These are phyloP conservation scores for Kodamaea kaohsiungensis DNA, from an alignment of 805 yeast species.

Conservation along the genomic window DNA sequence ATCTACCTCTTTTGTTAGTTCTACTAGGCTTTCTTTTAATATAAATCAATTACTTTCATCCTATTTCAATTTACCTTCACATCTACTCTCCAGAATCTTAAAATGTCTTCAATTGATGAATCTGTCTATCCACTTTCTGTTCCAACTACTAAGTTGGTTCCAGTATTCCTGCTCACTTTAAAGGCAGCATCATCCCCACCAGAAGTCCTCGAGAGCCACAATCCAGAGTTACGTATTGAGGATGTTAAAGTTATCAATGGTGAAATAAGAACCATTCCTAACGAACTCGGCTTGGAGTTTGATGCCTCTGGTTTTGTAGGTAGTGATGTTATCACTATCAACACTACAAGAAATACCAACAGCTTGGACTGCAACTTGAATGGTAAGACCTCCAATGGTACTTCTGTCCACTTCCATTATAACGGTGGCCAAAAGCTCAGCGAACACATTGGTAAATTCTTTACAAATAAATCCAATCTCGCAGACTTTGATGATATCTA, in stretches of 20 bases:
- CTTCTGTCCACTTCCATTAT: conserved; percentile 45
- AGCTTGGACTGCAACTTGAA: conserved; percentile 50
- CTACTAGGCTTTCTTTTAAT: no score
- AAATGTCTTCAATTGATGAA: conserved; percentile 2
- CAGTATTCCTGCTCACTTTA: conserved; percentile 32
- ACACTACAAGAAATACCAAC: conserved; percentile 24
- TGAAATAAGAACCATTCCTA: conserved; percentile 27
- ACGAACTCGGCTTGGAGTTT: conserved; percentile 31
- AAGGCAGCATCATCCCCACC: conserved; percentile 18
- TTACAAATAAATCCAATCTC: conserved; percentile 34
- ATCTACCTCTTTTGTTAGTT: no score
- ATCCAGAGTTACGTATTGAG: conserved; percentile 18
- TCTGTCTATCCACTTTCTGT: conserved; percentile 8
- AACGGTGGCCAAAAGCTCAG: conserved; percentile 47
- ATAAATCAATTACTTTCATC: no score
- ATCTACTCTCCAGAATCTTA: background rate
- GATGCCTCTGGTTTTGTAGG: conserved; percentile 37
- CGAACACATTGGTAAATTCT: conserved; percentile 32
- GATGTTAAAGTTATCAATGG: conserved; percentile 19
- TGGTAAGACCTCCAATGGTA: conserved; percentile 45
- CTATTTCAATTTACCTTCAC: no score
- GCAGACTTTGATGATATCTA: conserved; percentile 46
- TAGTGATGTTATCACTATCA: conserved; percentile 47
- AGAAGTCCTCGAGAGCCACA: conserved; percentile 17
- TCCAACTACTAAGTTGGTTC: conserved; percentile 28